phyloP scores from a whole-genome alignment of 768 basidiomycete species.

The Dentipellis sp. region DNA sequence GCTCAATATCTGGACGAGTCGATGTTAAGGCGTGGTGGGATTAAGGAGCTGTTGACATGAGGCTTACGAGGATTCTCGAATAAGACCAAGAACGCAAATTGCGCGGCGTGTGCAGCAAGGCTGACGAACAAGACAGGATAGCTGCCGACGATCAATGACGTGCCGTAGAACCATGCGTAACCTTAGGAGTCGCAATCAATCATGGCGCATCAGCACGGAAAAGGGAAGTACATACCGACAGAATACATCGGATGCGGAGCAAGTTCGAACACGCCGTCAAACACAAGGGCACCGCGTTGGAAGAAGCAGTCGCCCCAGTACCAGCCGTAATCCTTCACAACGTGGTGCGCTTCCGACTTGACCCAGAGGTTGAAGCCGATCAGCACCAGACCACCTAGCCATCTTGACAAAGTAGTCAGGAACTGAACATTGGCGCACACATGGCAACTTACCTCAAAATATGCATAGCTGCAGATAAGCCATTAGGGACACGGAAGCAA shows the following conservation, averaged over 20 bases:
- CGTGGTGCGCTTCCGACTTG: slow-evolving; percentile 93
- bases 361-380: slow-evolving; percentile 98
- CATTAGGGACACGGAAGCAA: slow-evolving; percentile 79
- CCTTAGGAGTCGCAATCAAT: slow-evolving; percentile 25
- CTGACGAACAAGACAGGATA: slow-evolving; percentile 89
- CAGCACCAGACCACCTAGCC: slow-evolving; percentile 77
- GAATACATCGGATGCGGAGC: slow-evolving; percentile 97
- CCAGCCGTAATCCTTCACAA: slow-evolving; percentile 98
- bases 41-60: not conserved
- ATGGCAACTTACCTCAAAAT: slow-evolving; percentile 1
- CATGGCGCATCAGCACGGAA: not conserved
- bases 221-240: slow-evolving; percentile 38
- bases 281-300: slow-evolving; percentile 87
- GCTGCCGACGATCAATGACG: slow-evolving; percentile 84
- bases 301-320: slow-evolving; percentile 95
- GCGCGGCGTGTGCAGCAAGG: slow-evolving; percentile 89
- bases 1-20: slow-evolving; percentile 69
- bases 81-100: slow-evolving; percentile 91
- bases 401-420: slow-evolving; percentile 35
- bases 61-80: slow-evolving; percentile 95
- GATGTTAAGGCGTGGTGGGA: not conserved
- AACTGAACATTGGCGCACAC: not conserved
- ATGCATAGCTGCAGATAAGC: slow-evolving; percentile 14
- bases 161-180: slow-evolving; percentile 96
- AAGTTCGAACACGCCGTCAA: slow-evolving; percentile 96